Evolutionary conservation across 768 basidiomycete genomes (phyloP), one percentile per base, ranked within the genome.

Genomic region (Suillus alpinus): DNA sequence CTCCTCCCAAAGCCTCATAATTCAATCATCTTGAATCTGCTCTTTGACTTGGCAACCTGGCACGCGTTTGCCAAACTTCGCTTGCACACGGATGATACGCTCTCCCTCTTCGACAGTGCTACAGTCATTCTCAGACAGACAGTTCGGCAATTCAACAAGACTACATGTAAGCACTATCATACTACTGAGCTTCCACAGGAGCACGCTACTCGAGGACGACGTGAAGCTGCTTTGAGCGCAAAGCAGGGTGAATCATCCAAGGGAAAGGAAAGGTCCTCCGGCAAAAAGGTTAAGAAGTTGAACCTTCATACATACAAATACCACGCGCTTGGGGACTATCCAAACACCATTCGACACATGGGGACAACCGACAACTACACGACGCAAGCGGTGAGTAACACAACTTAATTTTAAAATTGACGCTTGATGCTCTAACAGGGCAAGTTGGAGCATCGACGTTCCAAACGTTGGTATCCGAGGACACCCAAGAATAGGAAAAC

Each of bases 321-420:
- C 0, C 76, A 78, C 63, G 64, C 71, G 0, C 55, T 81, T 0
- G 74, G 71, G 1, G 71, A 79, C 52, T 76, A 77, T 3, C 41
- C 41, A 4, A 41, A 18, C 1, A 41, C 41, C 0, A 41, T 41
- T 0, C 41, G 3, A n/a, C 4, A 3, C 18, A 41, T 41, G 41
- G 41, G 41, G 8, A 41, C 41, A n/a, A 41, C 41, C 3, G 41
- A 79, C 55, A 63, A 62, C 6, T 78, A 74, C 61, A 71, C 73
- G 0, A 78, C 74, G 1, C 70, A 75, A 46, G 34, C 66, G 1
- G 77, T 79, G 37, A 26, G 60, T 46, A n/a, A 12, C n/a, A 44
- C 40, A 31, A 29, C 6, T 37, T 26, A n/a, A 12, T 16, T 36
- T 56, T 18, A 26, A 46, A 20, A 14, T 46, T 43, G 6, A 7